Evolutionary conservation across 1,284 basidiomycete genomes (phyloP).

Genomic region (Melampsora larici-populina): DNA sequence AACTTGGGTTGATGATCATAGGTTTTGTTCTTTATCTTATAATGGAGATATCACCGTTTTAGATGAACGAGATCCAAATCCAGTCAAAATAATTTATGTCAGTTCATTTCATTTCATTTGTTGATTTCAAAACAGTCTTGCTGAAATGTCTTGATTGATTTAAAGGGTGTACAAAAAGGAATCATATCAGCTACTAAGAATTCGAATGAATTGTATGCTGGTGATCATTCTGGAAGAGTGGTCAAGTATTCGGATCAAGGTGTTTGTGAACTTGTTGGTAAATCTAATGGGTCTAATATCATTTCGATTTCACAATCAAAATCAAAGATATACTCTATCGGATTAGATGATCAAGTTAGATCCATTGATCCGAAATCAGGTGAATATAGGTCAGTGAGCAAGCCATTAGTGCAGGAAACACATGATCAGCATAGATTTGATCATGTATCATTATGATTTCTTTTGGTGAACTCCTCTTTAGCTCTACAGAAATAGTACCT

Average conservation of each 20-base stretch:
- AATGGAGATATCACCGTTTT: slow-evolving; percentile 79
- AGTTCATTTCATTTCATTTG: background rate
- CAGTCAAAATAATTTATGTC: slow-evolving; percentile 44
- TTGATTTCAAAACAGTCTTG: background rate
- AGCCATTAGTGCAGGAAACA: too few species aligned
- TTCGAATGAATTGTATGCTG: slow-evolving; percentile 59
- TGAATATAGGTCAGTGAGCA: slow-evolving; percentile 28
- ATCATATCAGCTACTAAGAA: slow-evolving; percentile 30
- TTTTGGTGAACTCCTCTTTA: background rate
- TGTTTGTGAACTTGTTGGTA: slow-evolving; percentile 53
- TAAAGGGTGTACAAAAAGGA: slow-evolving; percentile 41
- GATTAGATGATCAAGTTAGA: slow-evolving; percentile 74
- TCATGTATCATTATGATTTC: too few species aligned
- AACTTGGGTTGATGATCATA: slow-evolving; percentile 60
- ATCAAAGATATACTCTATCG: slow-evolving; percentile 63
- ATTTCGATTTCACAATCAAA: slow-evolving; percentile 23
- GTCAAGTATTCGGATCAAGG: slow-evolving; percentile 61
- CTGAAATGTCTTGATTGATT: background rate
- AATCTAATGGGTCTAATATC: slow-evolving; percentile 13
- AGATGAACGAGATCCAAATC: slow-evolving; percentile 66
- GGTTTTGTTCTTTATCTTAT: slow-evolving; percentile 77
- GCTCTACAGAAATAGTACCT: slow-evolving; percentile 48
- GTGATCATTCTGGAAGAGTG: slow-evolving; percentile 70
- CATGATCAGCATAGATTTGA: too few species aligned
- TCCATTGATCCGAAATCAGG: slow-evolving; percentile 61